Evolutionary conservation across 2,329 filamentous ascomycete genomes (phyloP).

Genomic region (Xylaria sp.): DNA sequence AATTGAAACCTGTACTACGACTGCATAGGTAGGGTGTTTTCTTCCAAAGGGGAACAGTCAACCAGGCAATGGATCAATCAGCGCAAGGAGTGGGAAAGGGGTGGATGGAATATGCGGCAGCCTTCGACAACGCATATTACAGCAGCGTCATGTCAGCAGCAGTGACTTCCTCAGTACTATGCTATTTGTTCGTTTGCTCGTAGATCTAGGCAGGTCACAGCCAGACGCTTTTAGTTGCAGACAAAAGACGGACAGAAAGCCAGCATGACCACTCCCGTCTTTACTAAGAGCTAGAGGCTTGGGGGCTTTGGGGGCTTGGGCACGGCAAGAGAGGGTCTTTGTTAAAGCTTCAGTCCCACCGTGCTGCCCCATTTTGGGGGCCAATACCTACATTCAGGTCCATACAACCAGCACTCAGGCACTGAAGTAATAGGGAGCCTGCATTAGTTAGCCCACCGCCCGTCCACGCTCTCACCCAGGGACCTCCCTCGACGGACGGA

Average conservation of each 20-base stretch:
- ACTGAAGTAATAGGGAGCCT: conserved; percentile 30
- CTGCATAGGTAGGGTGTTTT: conserved; percentile 14
- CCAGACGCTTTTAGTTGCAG: conserved; percentile 30
- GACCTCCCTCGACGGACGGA: conserved; percentile 34
- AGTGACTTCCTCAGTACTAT: conserved; percentile 21
- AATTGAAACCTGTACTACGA: conserved; percentile 14
- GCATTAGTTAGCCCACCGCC: conserved; percentile 42
- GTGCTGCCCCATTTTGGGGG: conserved; percentile 31
- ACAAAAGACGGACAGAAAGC: conserved; percentile 38
- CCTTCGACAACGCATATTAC: conserved; percentile 27
- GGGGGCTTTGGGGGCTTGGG: not conserved
- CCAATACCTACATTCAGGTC: conserved; percentile 24
- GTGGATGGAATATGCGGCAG: conserved; percentile 6
- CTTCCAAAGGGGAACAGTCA: not conserved
- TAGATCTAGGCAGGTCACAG: conserved; percentile 34
- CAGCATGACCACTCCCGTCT: conserved; percentile 41
- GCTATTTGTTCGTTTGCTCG: conserved; percentile 38
- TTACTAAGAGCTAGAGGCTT: conserved; percentile 4
- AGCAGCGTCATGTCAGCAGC: conserved; percentile 38
- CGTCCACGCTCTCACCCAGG: conserved; percentile 39
- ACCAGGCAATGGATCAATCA: conserved; percentile 11
- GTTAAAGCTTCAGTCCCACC: conserved; percentile 37
- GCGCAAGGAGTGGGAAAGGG: conserved; percentile 8
- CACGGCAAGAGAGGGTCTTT: conserved; percentile 17
- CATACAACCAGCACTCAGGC: too few relatives aligned